A percentile compares a stretch with the other conserved stretches of the same genome.
These are phyloP conservation scores for Lippia alba DNA, from an alignment of 305 asterid species.

Conservation along the genomic window DNA sequence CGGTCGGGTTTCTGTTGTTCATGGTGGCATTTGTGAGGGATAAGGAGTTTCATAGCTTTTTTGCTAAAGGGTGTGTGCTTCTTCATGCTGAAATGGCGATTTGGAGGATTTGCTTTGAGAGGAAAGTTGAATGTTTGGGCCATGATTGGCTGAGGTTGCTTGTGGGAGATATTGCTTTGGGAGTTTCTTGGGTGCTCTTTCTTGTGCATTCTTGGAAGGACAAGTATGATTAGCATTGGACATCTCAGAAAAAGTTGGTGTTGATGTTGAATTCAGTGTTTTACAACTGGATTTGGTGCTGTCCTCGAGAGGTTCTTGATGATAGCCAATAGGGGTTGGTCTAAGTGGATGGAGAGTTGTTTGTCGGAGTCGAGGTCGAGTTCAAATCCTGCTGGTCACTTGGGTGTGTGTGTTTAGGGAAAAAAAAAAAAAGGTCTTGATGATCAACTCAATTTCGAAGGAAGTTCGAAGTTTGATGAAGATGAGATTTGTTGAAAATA, in stretches of 20 bases:
- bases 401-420: too few relatives aligned
- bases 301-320: slow-evolving; percentile 13
- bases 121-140: slow-evolving; percentile 62
- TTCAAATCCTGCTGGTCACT: too few relatives aligned
- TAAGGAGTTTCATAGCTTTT: slow-evolving; percentile 61
- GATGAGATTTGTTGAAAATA: neutral
- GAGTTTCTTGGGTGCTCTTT: slow-evolving; percentile 63
- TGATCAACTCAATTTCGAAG: too few relatives aligned
- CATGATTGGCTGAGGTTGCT: slow-evolving; percentile 68
- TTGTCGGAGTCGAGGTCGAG: too few relatives aligned
- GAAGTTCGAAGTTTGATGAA: too few relatives aligned
- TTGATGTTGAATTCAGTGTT: neutral
- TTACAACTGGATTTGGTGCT: slow-evolving; percentile 4
- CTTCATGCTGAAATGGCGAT: slow-evolving; percentile 62
- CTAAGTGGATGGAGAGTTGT: too few relatives aligned
- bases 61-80: slow-evolving; percentile 61
- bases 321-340: too few relatives aligned
- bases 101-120: slow-evolving; percentile 70
- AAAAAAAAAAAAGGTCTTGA: too few relatives aligned
- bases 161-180: slow-evolving; percentile 61
- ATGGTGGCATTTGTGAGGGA: slow-evolving; percentile 79
- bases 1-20: slow-evolving; percentile 65
- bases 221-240: slow-evolving; percentile 55
- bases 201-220: slow-evolving; percentile 68
- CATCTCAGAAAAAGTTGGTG: neutral